These are phyloP conservation scores for Dioszegia hungarica DNA, from an alignment of 768 basidiomycete species.

Conservation along the genomic window DNA sequence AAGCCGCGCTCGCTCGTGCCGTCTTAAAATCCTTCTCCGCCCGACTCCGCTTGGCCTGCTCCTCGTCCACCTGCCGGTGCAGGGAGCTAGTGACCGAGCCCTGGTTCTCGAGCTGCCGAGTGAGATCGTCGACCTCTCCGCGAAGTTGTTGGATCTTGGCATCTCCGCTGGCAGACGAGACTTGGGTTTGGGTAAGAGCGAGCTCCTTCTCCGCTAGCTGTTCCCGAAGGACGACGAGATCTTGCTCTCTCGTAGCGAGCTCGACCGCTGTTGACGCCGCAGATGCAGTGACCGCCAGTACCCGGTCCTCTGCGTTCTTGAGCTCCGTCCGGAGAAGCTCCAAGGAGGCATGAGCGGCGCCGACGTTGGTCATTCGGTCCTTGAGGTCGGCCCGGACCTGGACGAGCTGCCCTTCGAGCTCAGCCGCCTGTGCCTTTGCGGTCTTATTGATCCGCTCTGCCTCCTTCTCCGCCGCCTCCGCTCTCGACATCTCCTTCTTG, in stretches of 20 bases:
- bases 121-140: constrained; percentile 3
- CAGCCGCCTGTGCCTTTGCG: neutral
- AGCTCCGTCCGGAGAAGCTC: neutral
- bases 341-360: neutral
- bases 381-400: neutral
- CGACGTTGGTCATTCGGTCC: neutral
- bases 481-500: neutral
- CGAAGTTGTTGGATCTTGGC: constrained; percentile 1
- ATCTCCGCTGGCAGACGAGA: neutral
- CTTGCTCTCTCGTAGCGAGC: neutral
- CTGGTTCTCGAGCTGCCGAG: constrained; percentile 6
- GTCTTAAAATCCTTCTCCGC: neutral
- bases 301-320: neutral
- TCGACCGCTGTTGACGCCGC: neutral
- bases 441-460: neutral
- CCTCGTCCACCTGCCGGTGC: neutral
- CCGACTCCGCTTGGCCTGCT: neutral
- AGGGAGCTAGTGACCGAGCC: neutral
- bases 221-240: neutral
- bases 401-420: neutral
- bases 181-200: neutral
- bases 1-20: neutral
- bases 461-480: neutral
- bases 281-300: neutral
- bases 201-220: neutral